phyloP scores from a whole-genome alignment of 371 early-diverging fungal species.

The Zopfochytrium polystomum region DNA sequence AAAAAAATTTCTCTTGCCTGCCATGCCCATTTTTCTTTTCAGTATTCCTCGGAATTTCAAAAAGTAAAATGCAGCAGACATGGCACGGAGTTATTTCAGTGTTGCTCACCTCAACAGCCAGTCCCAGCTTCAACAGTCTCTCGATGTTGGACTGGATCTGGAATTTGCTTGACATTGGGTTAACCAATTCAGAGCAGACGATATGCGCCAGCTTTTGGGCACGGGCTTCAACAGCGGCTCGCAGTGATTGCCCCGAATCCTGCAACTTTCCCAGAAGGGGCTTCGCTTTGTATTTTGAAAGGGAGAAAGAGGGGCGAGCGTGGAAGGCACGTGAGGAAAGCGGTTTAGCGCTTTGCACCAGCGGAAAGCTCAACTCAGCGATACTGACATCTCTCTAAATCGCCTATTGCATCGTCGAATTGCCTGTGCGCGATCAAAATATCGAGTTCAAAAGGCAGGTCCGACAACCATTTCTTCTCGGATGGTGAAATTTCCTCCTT shows the following conservation, averaged over 20 bases:
- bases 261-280: conserved; percentile 36
- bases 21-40: no score
- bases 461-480: conserved; percentile 57
- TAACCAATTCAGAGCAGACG: conserved; percentile 72
- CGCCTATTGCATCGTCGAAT: conserved; percentile 73
- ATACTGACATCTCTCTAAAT: no score
- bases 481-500: conserved; percentile 19
- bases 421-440: conserved; percentile 84
- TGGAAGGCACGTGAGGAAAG: neutral
- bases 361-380: no score
- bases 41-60: no score
- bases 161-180: conserved; percentile 71
- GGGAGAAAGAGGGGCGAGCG: neutral
- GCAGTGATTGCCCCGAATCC: conserved; percentile 35
- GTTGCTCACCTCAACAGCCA: no score
- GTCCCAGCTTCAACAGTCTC: conserved; percentile 74
- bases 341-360: conserved; percentile 57
- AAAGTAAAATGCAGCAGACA: no score
- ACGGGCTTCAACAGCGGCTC: conserved; percentile 58
- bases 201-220: conserved; percentile 61
- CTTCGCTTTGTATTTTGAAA: neutral
- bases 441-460: conserved; percentile 80
- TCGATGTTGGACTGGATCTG: conserved; percentile 77
- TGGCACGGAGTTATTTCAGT: no score
- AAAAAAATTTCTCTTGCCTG: conserved; percentile 79